Base-by-base conservation (phyloP, 1,284 basidiomycete species). In the Veloporphyrellus conicus region DNA sequence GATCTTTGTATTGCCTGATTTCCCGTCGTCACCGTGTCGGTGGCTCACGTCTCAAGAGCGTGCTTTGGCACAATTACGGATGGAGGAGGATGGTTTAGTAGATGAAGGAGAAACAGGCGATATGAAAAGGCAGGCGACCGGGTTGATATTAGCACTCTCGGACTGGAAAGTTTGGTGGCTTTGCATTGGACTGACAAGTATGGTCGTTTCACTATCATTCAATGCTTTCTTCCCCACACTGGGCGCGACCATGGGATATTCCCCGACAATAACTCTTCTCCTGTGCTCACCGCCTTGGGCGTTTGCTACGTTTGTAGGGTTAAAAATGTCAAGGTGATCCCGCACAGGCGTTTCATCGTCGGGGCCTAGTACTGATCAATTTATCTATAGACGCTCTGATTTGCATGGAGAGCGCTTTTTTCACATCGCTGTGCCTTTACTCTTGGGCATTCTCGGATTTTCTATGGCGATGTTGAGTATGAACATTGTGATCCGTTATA, bases 1-100 rank as follows among this genome's bases (percentile, higher is more conserved):
- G 16, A 74, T 82, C 23, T 82, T 84, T 62, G 69, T 91, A 53
- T 76, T 92, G 2, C 90, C 90, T 9, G 90, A 92, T 66, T 87
- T 92, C 62, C 85, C 85, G 3, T 66, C 73, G 3, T 83, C 75
- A 1, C 41, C 20, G 4, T 76, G 78, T 23, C 66, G 55, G 43
- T 87, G 81, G 79, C 73, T 88, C 12, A 72, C 76, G 1, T 73
- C 74, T 5, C 62, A 77, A 36, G 90, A 93, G 62, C 73, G 74
- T 25, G 72, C 75, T 11, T 74, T 93, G n/a, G 87, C 90, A 4
- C 71, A 82, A 52, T 71, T 77, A 31, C 79, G 90, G 22, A 82
- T 93, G 78, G 71, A 76, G 34, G 89, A 91, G 61, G 88, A 91
- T 33, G 72, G 54, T 29, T 40, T 49, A n/a, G 31, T 28, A 14